A percentile compares a stretch with the other conserved stretches of the same genome.
These are phyloP conservation scores for Populus euphratica DNA, from an alignment of 345 rosid genomes.

Conservation along the genomic window DNA sequence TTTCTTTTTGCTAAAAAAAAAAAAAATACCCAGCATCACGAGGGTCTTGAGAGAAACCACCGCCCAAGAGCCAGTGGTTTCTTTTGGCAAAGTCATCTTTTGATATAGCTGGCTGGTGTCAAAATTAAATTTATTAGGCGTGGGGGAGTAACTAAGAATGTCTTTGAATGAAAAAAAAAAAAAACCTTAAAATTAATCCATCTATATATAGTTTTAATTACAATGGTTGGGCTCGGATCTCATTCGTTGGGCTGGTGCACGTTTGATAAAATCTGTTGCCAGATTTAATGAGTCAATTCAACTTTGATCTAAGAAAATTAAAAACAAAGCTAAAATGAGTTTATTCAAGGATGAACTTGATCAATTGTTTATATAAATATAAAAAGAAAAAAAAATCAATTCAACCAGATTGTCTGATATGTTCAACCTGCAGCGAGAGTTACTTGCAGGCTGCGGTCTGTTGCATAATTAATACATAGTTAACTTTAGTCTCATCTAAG, in stretches of 20 bases:
- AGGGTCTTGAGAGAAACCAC: constrained; percentile 27
- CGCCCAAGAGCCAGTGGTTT: constrained; percentile 14
- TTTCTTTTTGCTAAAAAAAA: background rate
- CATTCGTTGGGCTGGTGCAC: background rate
- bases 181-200: background rate
- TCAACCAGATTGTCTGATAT: too few relatives aligned
- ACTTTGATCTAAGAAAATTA: background rate
- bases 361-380: background rate
- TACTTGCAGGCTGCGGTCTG: too few relatives aligned
- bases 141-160: background rate
- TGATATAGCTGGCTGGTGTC: background rate
- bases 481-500: background rate
- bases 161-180: background rate
- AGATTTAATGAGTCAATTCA: background rate
- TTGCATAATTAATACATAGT: too few relatives aligned
- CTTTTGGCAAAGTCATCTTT: background rate
- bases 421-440: too few relatives aligned
- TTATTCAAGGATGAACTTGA: background rate
- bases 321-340: background rate
- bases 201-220: too few relatives aligned
- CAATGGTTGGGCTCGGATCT: background rate
- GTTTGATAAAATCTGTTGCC: background rate
- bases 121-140: background rate
- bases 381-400: too few relatives aligned
- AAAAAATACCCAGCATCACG: constrained; percentile 23